Percentiles rank a stretch among this genome's conserved stretches.
Evolutionary conservation across 306 rosid species (phyloP).

Genomic region (Inga laurina): DNA sequence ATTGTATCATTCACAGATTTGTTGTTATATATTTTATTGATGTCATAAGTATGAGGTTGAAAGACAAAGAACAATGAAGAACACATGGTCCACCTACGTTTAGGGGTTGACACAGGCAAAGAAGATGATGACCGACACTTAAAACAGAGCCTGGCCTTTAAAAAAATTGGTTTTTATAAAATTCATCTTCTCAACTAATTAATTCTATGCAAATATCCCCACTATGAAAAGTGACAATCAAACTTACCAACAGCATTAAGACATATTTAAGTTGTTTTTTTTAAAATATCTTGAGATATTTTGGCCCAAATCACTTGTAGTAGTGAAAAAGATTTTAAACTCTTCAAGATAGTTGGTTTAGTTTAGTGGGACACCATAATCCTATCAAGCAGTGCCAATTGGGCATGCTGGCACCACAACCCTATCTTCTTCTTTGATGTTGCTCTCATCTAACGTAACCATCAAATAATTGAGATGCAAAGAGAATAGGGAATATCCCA

Average conservation of each 20-base stretch:
- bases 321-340: neutral
- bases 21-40: neutral
- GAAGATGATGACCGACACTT: conserved; percentile 1
- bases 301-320: neutral
- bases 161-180: too few relatives aligned
- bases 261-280: neutral
- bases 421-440: neutral
- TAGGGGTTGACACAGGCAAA: neutral
- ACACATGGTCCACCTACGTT: conserved; percentile 4
- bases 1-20: neutral
- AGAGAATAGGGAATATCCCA: neutral
- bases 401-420: neutral
- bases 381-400: neutral
- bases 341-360: neutral
- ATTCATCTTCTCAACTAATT: neutral
- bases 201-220: neutral
- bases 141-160: neutral
- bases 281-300: neutral
- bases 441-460: neutral
- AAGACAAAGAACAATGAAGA: neutral
- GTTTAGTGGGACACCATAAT: neutral
- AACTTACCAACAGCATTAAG: neutral
- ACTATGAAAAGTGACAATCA: neutral
- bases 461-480: neutral
- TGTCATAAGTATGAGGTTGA: neutral